Evolutionary conservation across 345 rosid species (phyloP), one percentile per base, ranked within the genome.

Genomic region (Linum usitatissimum): DNA sequence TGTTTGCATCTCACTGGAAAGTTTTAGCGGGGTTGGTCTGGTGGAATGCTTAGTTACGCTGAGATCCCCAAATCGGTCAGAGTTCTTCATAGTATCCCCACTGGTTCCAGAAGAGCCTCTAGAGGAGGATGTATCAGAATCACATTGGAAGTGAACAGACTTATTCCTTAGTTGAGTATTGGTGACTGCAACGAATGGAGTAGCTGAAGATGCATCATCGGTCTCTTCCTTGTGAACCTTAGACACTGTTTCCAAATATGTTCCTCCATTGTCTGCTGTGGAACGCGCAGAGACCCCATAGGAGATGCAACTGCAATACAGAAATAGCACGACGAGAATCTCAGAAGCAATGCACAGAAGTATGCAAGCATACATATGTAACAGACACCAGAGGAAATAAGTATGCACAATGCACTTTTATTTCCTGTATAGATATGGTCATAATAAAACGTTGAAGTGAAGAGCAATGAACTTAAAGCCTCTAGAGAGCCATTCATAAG

Each of bases 1-100:
- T 70, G 99, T 94, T 78, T 94, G 96, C 96, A 94, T 88, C 64
- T 90, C 99, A 66, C 88, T 90, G 51, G 85, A 79, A 65, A 94
- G 74, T 73, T 84, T 84, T 64, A 83, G 6, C 23, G 93, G 77
- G 18, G 93, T 94, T 53, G 96, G 94, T 67, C 75, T 73, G 34
- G 95, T 92, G 15, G 82, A 77, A 66, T 59, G 57, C 73, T 78
- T 73, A 54, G 78, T 65, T 56, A 72, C 59, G 42, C 57, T 73
- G 42, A 68, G 68, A 30, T 61, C 64, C 31, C 62, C 71, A 6
- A 64, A 63, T 23, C 75, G 64, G 59, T 74, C 80, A 30, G 59
- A 63, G 63, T 75, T 77, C 75, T 66, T 64, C 9, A 80, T 65
- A 67, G 12, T 61, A 45, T 70, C 75, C 57, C 70, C 75, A 65